These are phyloP conservation scores for Pterocarpus macrocarpus DNA, from an alignment of 306 rosid species.

Conservation along the genomic window DNA sequence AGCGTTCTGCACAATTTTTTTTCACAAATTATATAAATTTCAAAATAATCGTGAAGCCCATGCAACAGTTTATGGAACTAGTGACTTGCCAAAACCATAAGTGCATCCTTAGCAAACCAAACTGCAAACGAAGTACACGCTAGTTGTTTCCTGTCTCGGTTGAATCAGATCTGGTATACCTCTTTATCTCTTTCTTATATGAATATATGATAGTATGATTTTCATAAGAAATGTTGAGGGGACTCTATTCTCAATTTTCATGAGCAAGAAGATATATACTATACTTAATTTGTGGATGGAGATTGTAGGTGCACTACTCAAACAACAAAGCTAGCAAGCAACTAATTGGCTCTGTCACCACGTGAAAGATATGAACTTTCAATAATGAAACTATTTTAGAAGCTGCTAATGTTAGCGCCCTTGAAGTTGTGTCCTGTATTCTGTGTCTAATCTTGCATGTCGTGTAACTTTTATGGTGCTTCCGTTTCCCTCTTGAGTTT, in stretches of 20 bases:
- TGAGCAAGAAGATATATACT: background rate
- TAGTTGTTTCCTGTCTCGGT: background rate
- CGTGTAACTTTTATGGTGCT: background rate
- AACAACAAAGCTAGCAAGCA: background rate
- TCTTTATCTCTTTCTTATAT: constrained; percentile 3
- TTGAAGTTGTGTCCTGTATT: background rate
- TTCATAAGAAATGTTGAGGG: too few relatives aligned
- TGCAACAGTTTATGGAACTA: background rate
- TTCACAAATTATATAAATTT: background rate
- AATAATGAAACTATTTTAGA: background rate
- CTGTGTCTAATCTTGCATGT: background rate
- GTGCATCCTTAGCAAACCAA: background rate
- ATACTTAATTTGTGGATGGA: background rate
- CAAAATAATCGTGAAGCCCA: background rate
- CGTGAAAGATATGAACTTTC: background rate
- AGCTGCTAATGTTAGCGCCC: background rate
- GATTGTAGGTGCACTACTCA: constrained; percentile 4
- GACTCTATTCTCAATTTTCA: background rate
- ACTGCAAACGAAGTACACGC: background rate
- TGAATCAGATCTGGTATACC: background rate
- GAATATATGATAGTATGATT: background rate
- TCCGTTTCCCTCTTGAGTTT: background rate
- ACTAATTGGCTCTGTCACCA: background rate
- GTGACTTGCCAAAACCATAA: constrained; percentile 6
- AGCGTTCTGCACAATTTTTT: background rate